Evolutionary conservation across 2,329 filamentous ascomycete genomes (phyloP).

Genomic region (Westerdykella sp.): DNA sequence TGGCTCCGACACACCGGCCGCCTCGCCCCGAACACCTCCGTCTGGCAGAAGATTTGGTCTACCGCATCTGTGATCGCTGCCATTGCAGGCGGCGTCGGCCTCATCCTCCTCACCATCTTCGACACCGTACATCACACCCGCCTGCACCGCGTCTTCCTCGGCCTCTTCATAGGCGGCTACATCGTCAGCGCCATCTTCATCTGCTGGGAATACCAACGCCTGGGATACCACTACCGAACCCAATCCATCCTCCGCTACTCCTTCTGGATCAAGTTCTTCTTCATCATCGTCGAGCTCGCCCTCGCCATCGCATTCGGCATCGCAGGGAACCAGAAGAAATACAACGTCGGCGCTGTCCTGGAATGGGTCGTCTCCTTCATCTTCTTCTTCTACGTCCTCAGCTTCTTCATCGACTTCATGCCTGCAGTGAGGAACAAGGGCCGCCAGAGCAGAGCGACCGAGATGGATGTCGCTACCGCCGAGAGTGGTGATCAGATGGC

Average conservation of each 20-base stretch:
- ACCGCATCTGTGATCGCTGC: slow-evolving; percentile 60
- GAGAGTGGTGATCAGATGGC: slow-evolving; percentile 9
- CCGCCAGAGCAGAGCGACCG: slow-evolving; percentile 32
- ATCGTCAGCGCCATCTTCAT: slow-evolving; percentile 79
- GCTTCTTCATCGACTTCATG: slow-evolving; percentile 79
- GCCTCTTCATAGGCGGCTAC: slow-evolving; percentile 80
- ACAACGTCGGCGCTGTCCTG: slow-evolving; percentile 67
- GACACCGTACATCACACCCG: slow-evolving; percentile 65
- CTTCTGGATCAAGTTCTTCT: slow-evolving; percentile 81
- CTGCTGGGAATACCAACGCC: slow-evolving; percentile 81
- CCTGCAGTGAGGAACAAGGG: slow-evolving; percentile 63
- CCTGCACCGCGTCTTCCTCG: slow-evolving; percentile 70
- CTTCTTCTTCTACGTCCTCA: slow-evolving; percentile 82
- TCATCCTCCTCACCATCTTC: slow-evolving; percentile 80
- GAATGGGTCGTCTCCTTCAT: slow-evolving; percentile 77
- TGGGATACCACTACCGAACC: slow-evolving; percentile 73
- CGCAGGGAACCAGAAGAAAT: slow-evolving; percentile 43
- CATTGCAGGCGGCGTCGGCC: slow-evolving; percentile 66
- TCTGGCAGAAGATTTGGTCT: slow-evolving; percentile 57
- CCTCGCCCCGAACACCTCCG: slow-evolving; percentile 65
- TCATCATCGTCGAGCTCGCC: slow-evolving; percentile 72
- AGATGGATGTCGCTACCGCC: slow-evolving; percentile 25
- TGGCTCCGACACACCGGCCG: slow-evolving; percentile 78
- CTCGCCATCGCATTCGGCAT: slow-evolving; percentile 69
- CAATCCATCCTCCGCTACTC: slow-evolving; percentile 67